Percentiles rank a stretch among this genome's conserved stretches.
Evolutionary conservation across 2,329 filamentous ascomycete genomes (phyloP).

Genomic region (Phialophora tarda): DNA sequence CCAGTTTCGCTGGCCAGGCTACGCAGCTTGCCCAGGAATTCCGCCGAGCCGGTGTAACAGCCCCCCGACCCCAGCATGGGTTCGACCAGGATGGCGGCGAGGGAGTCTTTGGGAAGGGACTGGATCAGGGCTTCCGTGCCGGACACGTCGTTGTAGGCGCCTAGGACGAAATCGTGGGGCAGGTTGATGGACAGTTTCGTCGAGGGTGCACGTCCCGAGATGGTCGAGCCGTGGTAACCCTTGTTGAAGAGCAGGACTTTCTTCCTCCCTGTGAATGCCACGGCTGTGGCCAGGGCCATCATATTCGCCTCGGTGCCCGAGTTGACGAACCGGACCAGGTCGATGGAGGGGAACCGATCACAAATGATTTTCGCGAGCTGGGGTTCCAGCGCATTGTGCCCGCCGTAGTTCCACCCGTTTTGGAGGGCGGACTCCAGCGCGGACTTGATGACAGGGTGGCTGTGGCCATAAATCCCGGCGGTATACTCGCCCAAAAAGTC

Average conservation of each 20-base stretch:
- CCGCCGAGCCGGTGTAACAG: conserved; percentile 56
- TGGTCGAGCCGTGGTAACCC: conserved; percentile 73
- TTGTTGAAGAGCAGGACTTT: conserved; percentile 25
- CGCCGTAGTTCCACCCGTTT: conserved; percentile 62
- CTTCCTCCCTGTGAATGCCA: conserved; percentile 27
- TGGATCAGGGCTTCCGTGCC: conserved; percentile 54
- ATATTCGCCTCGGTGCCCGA: conserved; percentile 70
- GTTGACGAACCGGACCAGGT: conserved; percentile 66
- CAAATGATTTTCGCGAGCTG: conserved; percentile 60
- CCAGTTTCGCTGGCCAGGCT: conserved; percentile 55
- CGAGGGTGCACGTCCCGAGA: conserved; percentile 46
- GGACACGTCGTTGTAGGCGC: conserved; percentile 65
- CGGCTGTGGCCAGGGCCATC: conserved; percentile 59
- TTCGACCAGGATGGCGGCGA: conserved; percentile 71
- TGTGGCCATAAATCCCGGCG: conserved; percentile 71
- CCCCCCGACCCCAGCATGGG: conserved; percentile 69
- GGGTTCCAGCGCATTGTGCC: conserved; percentile 59
- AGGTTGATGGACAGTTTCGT: conserved; percentile 53
- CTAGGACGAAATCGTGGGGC: conserved; percentile 65
- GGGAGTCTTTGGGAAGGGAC: conserved; percentile 44
- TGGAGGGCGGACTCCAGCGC: conserved; percentile 56
- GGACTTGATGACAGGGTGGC: conserved; percentile 59
- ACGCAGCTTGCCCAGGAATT: conserved; percentile 61
- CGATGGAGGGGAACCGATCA: conserved; percentile 55
- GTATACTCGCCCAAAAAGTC: conserved; percentile 69